Base-by-base conservation (phyloP, 805 yeast genomes). In the Ogataea angusta region DNA sequence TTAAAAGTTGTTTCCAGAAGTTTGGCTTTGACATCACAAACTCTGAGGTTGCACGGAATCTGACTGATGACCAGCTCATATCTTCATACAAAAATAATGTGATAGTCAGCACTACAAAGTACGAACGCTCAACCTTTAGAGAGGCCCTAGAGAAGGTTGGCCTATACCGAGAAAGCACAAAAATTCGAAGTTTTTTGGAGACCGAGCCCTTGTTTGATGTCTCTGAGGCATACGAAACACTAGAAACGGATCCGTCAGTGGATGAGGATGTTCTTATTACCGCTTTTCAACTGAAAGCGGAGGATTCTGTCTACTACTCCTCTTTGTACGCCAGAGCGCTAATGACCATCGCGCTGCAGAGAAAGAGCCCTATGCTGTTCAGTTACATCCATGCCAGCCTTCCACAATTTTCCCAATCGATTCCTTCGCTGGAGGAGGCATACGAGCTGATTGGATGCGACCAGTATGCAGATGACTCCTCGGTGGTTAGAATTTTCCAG, bases 181-280 rank as follows among this genome's bases (percentile, higher is more conserved):
- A 40, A 10, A 45, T 77, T 10, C 46, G 47, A n/a, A 58, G 58
- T 29, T 71, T 56, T 38, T 56, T 75, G 26, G 72, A 63, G 10
- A 64, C 72, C 27, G 81, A 79, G 43, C 78, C 77, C 2, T 53
- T 73, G 38, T 63, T 68, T n/a, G 63, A 60, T 40, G 36, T 69
- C 6, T 53, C 52, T 0, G 72, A 72, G 34, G 85, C 88, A 0
- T 81, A 78, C 49, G 60, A 64, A 0, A 52, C 63, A 1, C 58
- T 84, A 23, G 83, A 74, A 9, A 68, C 77, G 13, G 71, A 70
- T 38, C 68, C 70, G 1, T 61, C 68, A 0, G 76, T 80, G 10
- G 82, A 76, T 43, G 86, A 82, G 54, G 93, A 85, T 47, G 78
- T 85, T 31, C 75, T 87, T 3, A 70, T 79, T 21, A 83, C 95